Base-by-base conservation (phyloP, 164 flowering plant species). In the Berberis thunbergii region DNA sequence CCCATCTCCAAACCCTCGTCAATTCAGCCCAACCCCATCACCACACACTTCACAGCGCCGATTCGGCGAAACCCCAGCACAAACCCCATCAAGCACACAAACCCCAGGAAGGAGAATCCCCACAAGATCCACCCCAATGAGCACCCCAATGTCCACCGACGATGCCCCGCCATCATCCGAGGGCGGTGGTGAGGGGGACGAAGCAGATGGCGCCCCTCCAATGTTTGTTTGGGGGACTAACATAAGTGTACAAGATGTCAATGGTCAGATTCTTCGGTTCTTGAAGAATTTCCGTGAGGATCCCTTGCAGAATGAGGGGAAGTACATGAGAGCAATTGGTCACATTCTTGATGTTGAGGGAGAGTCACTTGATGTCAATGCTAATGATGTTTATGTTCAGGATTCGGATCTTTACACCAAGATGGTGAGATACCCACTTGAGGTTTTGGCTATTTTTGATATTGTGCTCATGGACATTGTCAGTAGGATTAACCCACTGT, bases 151-250 rank as follows among this genome's bases (percentile, higher is more conserved):
- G 1, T 78, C 83, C 26, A 73, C 84, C 1, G 81, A 76, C 52
- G 91, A 81, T 0, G 75, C 59, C 6, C 79, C 82, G 1, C 78
- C 81, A 0, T 82, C 95, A 0, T 83, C 96, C 0, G 92, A 84
- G 11, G 85, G 67, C 0, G 81, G 77, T 2, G 94, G 75, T 2
- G 84, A 74, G 1, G 83, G 76, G 5, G 87, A 78, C 12, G 86
- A 79, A 45, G 78, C 54, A 2, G 92, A 86, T 5, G 89, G 77
- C 6, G 79, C 81, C 42, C 80, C 87, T 0, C 93, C 96, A 6
- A 80, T 86, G 77, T 89, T 69, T 58, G 99, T 94, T 1, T 94
- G 99, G 99, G 97, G 99, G 26, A 94, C 99, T 9, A 94, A 86
- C 65, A 87, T 94, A 26, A 91, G 97, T 57, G 97, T 94, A 2